Base-by-base conservation (phyloP, 805 yeast genomes). In the Pichia thaimueangensis region DNA sequence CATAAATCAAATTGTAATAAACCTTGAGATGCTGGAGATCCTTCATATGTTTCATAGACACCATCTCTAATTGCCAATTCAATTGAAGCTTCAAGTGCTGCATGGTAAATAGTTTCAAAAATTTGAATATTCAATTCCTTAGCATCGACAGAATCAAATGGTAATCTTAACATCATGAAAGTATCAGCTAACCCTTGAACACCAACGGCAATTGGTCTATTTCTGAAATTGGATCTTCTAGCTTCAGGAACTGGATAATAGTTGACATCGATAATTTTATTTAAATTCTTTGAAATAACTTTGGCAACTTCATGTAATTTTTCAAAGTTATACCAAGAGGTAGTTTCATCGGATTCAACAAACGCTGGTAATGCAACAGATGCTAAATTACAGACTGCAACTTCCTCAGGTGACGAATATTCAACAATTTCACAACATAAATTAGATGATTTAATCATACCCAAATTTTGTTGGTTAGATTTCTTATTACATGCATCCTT, bases 401-500 rank as follows among this genome's bases (percentile, higher is more conserved):
- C 75, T 59, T 76, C 81, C 11, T 73, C 78, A 21, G 76, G 74
- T 27, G 71, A 58, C 11, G 80, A 75, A 57, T 74, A 75, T 60
- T 76, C 82, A 47, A 76, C 81, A 58, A 76, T 73, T 62, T 76
- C 82, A 59, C 80, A 74, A 59, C 82, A 76, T 61, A 76, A 71
- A 59, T 76, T 76, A 30, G 81, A 76, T 6, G 80, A 74, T 57
- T 76, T 76, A 58, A 76, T 76, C 31, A 69, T 60, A 54, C 82
- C 82, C 58, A 76, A 66, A 59, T 76, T 76, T 69, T 74, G 69
- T 60, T 76, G 82, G 63, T 76, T 76, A 42, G 80, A 65, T 62
- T 76, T 76, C 51, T 60, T 52, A 63, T 76, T 76, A 62, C 81
- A 76, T 12, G 81, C 76, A 62, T 76, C 82, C 60, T 76, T 76